Conservation (phyloP, 305 asterid species). For the Plantago rigida region DNA sequence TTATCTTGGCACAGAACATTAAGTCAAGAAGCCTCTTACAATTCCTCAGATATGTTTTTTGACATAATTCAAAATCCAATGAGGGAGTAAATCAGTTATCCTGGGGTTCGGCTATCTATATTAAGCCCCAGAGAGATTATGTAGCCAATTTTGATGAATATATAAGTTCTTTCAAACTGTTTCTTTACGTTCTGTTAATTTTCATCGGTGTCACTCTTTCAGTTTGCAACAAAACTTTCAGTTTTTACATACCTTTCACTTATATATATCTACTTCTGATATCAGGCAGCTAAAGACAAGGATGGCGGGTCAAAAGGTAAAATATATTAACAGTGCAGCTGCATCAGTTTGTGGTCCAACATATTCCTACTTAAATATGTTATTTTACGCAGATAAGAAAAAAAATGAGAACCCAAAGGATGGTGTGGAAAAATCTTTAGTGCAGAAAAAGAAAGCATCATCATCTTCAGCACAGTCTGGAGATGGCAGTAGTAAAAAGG, state of each 20-base stretch:
- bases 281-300: slow-evolving; percentile 56
- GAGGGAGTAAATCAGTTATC: background rate
- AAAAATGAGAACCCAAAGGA: slow-evolving; percentile 35
- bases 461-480: slow-evolving; percentile 35
- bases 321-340: slow-evolving; percentile 17
- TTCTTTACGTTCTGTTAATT: background rate
- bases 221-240: background rate
- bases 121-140: background rate
- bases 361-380: slow-evolving; percentile 18
- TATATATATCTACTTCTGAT: slow-evolving; percentile 24
- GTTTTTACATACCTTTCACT: background rate
- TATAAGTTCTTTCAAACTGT: background rate
- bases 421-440: slow-evolving; percentile 29
- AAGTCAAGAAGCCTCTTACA: background rate
- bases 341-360: slow-evolving; percentile 12
- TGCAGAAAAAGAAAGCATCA: slow-evolving; percentile 40
- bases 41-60: background rate
- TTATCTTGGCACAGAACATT: background rate
- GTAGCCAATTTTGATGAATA: background rate
- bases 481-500: slow-evolving; percentile 36
- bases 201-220: background rate
- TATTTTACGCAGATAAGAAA: slow-evolving; percentile 35
- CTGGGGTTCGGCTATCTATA: background rate
- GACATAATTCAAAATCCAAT: background rate
- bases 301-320: slow-evolving; percentile 54